Evolutionary conservation across 495 filamentous ascomycete species (phyloP), one percentile per base, ranked within the genome.

Genomic region (Pseudoneurospora amorphoporcata): DNA sequence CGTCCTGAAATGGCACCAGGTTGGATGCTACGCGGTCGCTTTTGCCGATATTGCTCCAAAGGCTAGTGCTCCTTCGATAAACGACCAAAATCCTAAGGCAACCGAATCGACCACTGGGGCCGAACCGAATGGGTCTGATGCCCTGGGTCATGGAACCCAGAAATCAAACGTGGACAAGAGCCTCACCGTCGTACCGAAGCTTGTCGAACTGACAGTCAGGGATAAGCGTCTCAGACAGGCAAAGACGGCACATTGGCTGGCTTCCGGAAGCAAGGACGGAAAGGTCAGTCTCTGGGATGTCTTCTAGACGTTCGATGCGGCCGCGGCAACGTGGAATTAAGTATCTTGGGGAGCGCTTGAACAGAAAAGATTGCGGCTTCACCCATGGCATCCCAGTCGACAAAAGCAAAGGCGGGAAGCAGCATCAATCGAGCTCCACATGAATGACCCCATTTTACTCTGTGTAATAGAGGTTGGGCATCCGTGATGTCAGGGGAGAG

Each of bases 251-350:
- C 95, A 98, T 79, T 98, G 95, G 95, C 78, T 98, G 68, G 95
- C 90, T 8, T 93, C 88, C 6, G 95, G 96, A 4, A 91, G 92
- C 71, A 99, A 98, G 80, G 95, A 99, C 82, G 96, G 95, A 39
- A 98, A 95, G 77, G 90, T 98, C 71, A 95, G 92, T 77, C 84
- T 99, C 81, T 99, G 95, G 95, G 94, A 92, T 96, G 74, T 99
- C 92, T 85, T 97, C 17, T 81, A 76, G 72, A 65, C 29, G 53
- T 65, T 65, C 53, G 53, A 65, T 65, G 53, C 53, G 53, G 53
- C 53, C 14, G 29, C 53, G 29, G 53, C 29, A 32, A 65, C 53
- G 53, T 65, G 53, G 29, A 35, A 17, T 65, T 17, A 65, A 65
- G 53, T 65, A 65, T 65, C 53, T 65, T 65, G 53, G 53, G 53